These are phyloP conservation scores for Raphanus raphanistrum DNA, from an alignment of 345 rosid species.

Conservation along the genomic window DNA sequence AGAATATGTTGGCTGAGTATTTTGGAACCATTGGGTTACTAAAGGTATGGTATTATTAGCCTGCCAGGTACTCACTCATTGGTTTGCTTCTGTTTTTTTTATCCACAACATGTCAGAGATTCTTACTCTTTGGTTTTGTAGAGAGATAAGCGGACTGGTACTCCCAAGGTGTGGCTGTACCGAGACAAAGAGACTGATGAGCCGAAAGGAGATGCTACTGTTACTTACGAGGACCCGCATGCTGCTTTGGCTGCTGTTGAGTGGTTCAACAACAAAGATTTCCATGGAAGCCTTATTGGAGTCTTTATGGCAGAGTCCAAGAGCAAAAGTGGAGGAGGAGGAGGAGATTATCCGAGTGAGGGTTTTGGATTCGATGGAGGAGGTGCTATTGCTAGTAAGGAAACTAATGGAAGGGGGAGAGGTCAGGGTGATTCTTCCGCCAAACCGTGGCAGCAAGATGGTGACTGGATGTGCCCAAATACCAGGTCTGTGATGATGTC, in stretches of 20 bases:
- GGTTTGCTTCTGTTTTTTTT: background rate
- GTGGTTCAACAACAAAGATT: constrained; percentile 95
- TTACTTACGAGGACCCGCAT: constrained; percentile 96
- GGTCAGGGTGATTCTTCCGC: constrained; percentile 75
- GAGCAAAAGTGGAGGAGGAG: constrained; percentile 47
- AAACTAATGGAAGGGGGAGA: constrained; percentile 60
- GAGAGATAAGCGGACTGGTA: constrained; percentile 93
- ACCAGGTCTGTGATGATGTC: constrained; percentile 99
- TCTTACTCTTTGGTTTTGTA: constrained; percentile 24
- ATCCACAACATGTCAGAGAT: background rate
- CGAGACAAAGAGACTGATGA: constrained; percentile 86
- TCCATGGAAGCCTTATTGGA: constrained; percentile 80
- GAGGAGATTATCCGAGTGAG: constrained; percentile 45
- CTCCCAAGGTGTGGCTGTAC: constrained; percentile 92
- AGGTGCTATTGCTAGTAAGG: constrained; percentile 33
- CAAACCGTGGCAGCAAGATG: constrained; percentile 94
- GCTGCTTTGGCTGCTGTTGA: constrained; percentile 97
- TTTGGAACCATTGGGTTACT: constrained; percentile 95
- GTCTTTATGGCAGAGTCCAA: constrained; percentile 83
- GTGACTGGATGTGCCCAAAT: constrained; percentile 99
- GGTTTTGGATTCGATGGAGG: constrained; percentile 52
- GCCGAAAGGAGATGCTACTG: constrained; percentile 95
- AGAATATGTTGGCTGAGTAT: constrained; percentile 82
- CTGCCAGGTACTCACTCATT: constrained; percentile 32
- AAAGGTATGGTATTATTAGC: constrained; percentile 60